Evolutionary conservation across 805 yeast species (phyloP), one percentile per base, ranked within the genome.

Genomic region (Lipomyces starkeyi): DNA sequence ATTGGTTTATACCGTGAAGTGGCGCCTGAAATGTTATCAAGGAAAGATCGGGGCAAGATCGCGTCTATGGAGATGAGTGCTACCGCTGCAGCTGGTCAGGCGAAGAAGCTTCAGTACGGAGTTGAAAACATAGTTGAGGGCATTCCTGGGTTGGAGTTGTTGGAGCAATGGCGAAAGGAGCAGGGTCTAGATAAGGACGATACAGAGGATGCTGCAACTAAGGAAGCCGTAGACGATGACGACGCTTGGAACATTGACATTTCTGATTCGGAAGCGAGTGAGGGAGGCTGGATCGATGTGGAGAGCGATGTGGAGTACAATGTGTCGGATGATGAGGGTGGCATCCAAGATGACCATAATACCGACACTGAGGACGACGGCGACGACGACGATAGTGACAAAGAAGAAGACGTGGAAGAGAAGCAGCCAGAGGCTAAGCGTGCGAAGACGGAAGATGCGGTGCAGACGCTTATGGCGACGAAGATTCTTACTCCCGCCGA

Each of bases 401-500:
- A 62, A 17, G 55, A 20, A n/a, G 64, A 6, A 52, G 35, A 56
- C 34, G 59, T 5, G 29, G 65, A 57, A 34, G 65, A 61, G 27
- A 62, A 40, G n/a, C 54, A 27, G 29, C 64, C 62, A 14, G 74
- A 43, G 7, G 22, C 58, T 17, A 62, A 62, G 62, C 47, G 61
- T 25, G 34, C 75, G 53, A 79, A 78, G 71, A 74, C 80, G 32
- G 82, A 77, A 34, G 82, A 82, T 29, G 58, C 65, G 25, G 81
- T 84, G n/a, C 83, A 84, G 81, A 81, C 83, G 65, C 87, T 91
- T 71, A 90, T 88, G 52, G 84, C 90, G n/a, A 85, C 87, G 60
- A 87, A 90, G 73, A 90, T 95, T 69, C 84, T 95, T 73, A 95
- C 99, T 0, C 99, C 99, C 27, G 98, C 98, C 0, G 99, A 95